Conservation (phyloP, 208 protist genomes). For the Trypanosoma congolense region DNA sequence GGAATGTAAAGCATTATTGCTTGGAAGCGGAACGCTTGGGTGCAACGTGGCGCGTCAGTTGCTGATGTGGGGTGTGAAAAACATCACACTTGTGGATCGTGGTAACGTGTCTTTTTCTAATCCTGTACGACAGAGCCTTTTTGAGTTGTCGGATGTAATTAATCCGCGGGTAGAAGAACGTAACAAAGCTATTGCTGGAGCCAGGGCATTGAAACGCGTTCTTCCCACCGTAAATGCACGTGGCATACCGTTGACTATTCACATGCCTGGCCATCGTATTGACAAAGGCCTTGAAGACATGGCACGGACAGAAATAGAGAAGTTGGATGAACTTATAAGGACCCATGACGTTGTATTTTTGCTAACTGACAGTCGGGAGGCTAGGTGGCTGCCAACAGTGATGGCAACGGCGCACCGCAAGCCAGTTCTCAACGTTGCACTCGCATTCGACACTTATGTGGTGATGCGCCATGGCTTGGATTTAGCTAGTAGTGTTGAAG, state of each 20-base stretch:
- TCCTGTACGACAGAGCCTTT: slow-evolving; percentile 90
- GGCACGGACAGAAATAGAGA: slow-evolving; percentile 39
- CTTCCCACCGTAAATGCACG: slow-evolving; percentile 71
- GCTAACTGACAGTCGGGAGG: slow-evolving; percentile 97
- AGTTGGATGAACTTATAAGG: slow-evolving; percentile 71
- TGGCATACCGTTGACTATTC: slow-evolving; percentile 83
- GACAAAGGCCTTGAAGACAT: slow-evolving; percentile 19
- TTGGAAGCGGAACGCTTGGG: slow-evolving; percentile 97
- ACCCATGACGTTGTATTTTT: slow-evolving; percentile 96
- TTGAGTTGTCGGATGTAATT: slow-evolving; percentile 77
- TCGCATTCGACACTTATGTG: slow-evolving; percentile 97
- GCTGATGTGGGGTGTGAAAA: slow-evolving; percentile 94
- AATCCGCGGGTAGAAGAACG: slow-evolving; percentile 35
- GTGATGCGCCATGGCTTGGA: slow-evolving; percentile 96
- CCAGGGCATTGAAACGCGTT: slow-evolving; percentile 79
- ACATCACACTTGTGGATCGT: slow-evolving; percentile 96
- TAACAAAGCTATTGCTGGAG: slow-evolving; percentile 90
- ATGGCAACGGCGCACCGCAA: slow-evolving; percentile 81
- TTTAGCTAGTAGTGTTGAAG: neutral
- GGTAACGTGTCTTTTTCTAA: slow-evolving; percentile 96
- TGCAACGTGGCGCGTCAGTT: slow-evolving; percentile 96
- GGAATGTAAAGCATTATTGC: slow-evolving; percentile 89
- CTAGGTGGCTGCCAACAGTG: slow-evolving; percentile 96
- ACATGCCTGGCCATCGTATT: slow-evolving; percentile 96
- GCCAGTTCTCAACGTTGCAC: slow-evolving; percentile 93